phyloP scores from a whole-genome alignment of 495 filamentous ascomycete species.

The Hypoxylon trugodes region DNA sequence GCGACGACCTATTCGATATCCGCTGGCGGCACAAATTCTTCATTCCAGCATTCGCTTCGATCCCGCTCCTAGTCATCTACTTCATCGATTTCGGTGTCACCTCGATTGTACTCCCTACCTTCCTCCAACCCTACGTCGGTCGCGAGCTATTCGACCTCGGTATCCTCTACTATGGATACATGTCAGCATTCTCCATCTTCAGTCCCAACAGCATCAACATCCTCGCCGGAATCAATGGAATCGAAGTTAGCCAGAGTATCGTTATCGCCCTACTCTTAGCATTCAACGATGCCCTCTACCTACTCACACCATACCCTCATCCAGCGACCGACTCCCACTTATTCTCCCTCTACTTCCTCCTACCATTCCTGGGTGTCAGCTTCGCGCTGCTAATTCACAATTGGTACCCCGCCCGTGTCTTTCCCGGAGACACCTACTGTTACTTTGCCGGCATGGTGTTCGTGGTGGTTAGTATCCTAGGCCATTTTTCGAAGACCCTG shows the following conservation, averaged over 20 bases:
- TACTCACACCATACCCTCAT: slow-evolving; percentile 83
- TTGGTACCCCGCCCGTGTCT: slow-evolving; percentile 94
- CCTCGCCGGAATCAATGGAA: slow-evolving; percentile 94
- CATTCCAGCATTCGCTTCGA: slow-evolving; percentile 92
- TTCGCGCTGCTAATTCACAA: slow-evolving; percentile 88
- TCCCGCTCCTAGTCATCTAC: slow-evolving; percentile 95
- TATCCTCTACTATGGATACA: slow-evolving; percentile 93
- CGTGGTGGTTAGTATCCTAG: slow-evolving; percentile 93
- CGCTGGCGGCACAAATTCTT: slow-evolving; percentile 98
- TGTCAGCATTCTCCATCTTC: slow-evolving; percentile 94
- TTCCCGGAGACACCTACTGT: slow-evolving; percentile 98
- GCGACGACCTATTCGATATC: slow-evolving; percentile 97
- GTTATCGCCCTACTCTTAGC: slow-evolving; percentile 86
- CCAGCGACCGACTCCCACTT: slow-evolving; percentile 95
- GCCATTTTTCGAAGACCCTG: slow-evolving; percentile 97
- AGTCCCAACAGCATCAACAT: slow-evolving; percentile 99
- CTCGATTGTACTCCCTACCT: slow-evolving; percentile 86
- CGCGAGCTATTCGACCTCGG: slow-evolving; percentile 84
- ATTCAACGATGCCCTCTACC: slow-evolving; percentile 81
- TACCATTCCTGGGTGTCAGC: slow-evolving; percentile 94
- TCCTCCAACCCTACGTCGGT: slow-evolving; percentile 83
- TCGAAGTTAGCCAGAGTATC: slow-evolving; percentile 93
- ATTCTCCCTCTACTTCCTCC: slow-evolving; percentile 92
- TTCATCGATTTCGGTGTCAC: slow-evolving; percentile 97
- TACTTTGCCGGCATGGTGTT: slow-evolving; percentile 99